Conservation (phyloP, 2,329 filamentous ascomycete genomes). For the Epicoccum sorghinum region DNA sequence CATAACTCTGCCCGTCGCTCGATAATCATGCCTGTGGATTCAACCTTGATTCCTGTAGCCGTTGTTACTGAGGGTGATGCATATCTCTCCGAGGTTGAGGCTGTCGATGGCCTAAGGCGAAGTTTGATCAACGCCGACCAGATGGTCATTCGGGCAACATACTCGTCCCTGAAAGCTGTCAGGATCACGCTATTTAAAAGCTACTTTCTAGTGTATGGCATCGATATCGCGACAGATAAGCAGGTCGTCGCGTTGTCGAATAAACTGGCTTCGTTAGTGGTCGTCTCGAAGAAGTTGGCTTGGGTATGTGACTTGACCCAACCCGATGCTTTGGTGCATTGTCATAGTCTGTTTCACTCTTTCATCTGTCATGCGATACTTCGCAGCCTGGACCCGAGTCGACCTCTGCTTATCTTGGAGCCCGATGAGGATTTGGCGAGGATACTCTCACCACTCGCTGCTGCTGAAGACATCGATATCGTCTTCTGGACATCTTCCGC, state of each 20-base stretch:
- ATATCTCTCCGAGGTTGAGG: background rate
- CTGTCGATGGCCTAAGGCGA: too few species aligned
- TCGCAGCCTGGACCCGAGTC: background rate
- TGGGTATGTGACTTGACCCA: background rate
- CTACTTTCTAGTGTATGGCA: background rate
- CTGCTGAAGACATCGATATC: background rate
- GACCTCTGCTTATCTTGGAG: background rate
- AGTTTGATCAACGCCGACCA: background rate
- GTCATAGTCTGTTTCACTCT: background rate
- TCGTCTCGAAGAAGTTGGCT: background rate
- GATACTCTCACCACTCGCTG: background rate
- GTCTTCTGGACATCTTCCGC: background rate
- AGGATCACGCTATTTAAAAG: background rate
- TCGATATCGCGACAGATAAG: background rate
- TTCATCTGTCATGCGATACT: background rate
- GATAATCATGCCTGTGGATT: background rate
- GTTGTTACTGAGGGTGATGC: background rate
- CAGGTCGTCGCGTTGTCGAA: conserved; percentile 4
- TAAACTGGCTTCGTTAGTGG: background rate
- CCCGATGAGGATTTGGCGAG: background rate
- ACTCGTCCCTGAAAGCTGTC: background rate
- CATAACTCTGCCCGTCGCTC: conserved; percentile 26
- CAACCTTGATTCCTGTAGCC: background rate
- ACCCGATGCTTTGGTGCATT: background rate
- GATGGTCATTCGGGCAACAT: background rate